Evolutionary conservation across 805 yeast species (phyloP), one percentile per base, ranked within the genome.

Genomic region (Zygoascus biomembranicola): DNA sequence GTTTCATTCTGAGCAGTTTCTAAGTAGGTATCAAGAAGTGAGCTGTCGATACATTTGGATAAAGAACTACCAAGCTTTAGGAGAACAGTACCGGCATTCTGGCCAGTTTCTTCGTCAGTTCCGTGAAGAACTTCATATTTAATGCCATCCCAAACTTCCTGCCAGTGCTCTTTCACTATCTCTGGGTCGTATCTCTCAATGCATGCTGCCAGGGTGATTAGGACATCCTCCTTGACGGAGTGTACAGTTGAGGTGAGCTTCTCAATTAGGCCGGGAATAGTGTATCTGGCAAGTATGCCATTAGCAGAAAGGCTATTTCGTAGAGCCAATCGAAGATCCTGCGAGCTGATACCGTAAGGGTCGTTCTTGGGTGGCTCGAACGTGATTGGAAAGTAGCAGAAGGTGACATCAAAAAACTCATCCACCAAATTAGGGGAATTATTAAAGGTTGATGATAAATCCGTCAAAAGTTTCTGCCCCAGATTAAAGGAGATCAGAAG

Each of bases 351-450:
- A 57, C 83, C 81, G 66, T 90, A 89, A 0, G 94, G 90, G 61
- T 92, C 96, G 66, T 87, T 87, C 59, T 77, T 73, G 2, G 98
- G 96, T 1, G 98, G 96, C 54, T 82, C 83, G 70, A 95, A 94
- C 1, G 97, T 86, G 44, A 94, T 90, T 11, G 99, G 99, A 72
- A 92, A 94, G 70, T 94, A 94, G 68, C 99, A 94, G 66, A 92
- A 95, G 43, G 88, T 75, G 37, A 86, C 80, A 65, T 94, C 99
- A 65, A 90, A 95, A 55, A 94, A 66, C 9, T 87, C 88, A 59
- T 85, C 84, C 32, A 62, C 66, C 26, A 16, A 39, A 70, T n/a
- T 68, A 66, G 43, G 68, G 59, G 79, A 72, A 2, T 72, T 69
- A 4, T 65, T 57, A 28, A 81, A 70, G 2, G 9, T 11, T 10